Conservation (phyloP, 306 rosid genomes). For the Ochetophila trinervis region DNA sequence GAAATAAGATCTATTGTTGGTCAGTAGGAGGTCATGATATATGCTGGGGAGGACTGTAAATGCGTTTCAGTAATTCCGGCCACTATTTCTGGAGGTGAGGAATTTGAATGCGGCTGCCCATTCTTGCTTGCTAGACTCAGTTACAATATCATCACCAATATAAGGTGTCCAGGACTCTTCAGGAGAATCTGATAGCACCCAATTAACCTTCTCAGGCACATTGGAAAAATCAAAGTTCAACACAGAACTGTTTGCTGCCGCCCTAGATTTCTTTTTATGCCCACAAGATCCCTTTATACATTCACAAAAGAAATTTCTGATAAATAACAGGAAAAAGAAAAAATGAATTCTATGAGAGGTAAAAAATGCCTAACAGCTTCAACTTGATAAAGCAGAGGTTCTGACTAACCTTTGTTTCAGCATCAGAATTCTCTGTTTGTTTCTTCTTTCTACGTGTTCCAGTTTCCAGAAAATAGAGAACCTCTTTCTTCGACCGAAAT, state of each 20-base stretch:
- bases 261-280: slow-evolving; percentile 32
- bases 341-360: neutral
- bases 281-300: slow-evolving; percentile 23
- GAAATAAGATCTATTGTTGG: slow-evolving; percentile 8
- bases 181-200: slow-evolving; percentile 49
- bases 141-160: slow-evolving; percentile 30
- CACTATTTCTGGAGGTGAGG: slow-evolving; percentile 24
- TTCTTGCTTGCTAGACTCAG: slow-evolving; percentile 31
- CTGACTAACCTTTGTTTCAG: slow-evolving; percentile 31
- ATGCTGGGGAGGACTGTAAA: neutral
- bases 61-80: slow-evolving; percentile 5
- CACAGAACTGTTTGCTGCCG: slow-evolving; percentile 21
- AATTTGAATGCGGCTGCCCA: slow-evolving; percentile 46
- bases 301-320: slow-evolving; percentile 13
- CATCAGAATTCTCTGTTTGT: slow-evolving; percentile 19
- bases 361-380: slow-evolving; percentile 1
- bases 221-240: slow-evolving; percentile 36
- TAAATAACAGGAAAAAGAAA: neutral
- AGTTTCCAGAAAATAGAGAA: slow-evolving; percentile 49
- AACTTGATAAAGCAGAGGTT: slow-evolving; percentile 2
- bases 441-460: slow-evolving; percentile 40
- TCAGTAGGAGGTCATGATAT: slow-evolving; percentile 8
- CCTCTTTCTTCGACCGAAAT: slow-evolving; percentile 59
- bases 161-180: slow-evolving; percentile 48
- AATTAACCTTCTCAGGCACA: slow-evolving; percentile 49